Evolutionary conservation across 495 filamentous ascomycete genomes (phyloP).

Genomic region (Podospora tetraspora): DNA sequence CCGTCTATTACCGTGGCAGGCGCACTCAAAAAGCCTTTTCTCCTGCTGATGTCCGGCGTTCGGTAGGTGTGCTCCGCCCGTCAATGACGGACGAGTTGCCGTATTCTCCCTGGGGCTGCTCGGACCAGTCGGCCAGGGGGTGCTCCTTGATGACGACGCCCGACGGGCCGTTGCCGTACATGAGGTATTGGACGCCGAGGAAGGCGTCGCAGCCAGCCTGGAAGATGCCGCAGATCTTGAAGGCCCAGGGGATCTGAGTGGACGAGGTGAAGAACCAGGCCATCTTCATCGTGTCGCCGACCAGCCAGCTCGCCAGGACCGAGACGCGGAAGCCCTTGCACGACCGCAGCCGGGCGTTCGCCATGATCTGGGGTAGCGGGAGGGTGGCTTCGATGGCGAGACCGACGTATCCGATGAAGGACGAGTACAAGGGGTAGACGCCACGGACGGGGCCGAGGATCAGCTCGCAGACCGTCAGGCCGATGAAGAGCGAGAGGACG

Average conservation of each 20-base stretch:
- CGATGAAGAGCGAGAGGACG: slow-evolving; percentile 62
- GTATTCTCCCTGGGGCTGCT: slow-evolving; percentile 7
- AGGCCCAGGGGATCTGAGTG: slow-evolving; percentile 72
- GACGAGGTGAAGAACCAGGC: slow-evolving; percentile 79
- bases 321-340: slow-evolving; percentile 88
- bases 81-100: slow-evolving; percentile 15
- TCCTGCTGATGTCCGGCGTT: slow-evolving; percentile 34
- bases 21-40: slow-evolving; percentile 32
- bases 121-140: slow-evolving; percentile 13
- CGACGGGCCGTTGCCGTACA: slow-evolving; percentile 61
- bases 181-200: slow-evolving; percentile 78
- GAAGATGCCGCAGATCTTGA: slow-evolving; percentile 89
- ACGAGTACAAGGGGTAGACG: slow-evolving; percentile 61
- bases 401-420: slow-evolving; percentile 72
- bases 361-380: slow-evolving; percentile 80
- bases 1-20: neutral
- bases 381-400: slow-evolving; percentile 84
- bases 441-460: slow-evolving; percentile 57
- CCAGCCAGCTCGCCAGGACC: slow-evolving; percentile 80
- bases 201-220: slow-evolving; percentile 81
- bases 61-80: slow-evolving; percentile 29
- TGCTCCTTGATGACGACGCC: slow-evolving; percentile 21
- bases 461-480: slow-evolving; percentile 64
- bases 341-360: slow-evolving; percentile 70
- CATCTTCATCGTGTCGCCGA: slow-evolving; percentile 94